Conservation (phyloP, 257 asterid genomes). For the Fraxinus americana region DNA sequence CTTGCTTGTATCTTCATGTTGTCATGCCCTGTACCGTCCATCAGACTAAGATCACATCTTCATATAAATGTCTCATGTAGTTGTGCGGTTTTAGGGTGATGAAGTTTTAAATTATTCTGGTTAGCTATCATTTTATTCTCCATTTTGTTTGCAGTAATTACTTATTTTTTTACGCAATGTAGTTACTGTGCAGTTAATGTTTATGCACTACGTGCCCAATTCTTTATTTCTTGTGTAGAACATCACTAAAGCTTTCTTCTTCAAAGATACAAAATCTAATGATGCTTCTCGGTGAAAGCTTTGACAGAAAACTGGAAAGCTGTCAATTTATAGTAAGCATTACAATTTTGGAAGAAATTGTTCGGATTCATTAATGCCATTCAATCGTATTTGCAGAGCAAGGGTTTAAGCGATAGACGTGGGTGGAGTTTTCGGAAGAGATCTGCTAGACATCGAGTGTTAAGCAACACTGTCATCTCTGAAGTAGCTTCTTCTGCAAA, state of each 20-base stretch:
- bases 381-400: constrained; percentile 51
- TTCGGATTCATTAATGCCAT: not conserved
- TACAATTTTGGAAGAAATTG: constrained; percentile 7
- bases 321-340: constrained; percentile 6
- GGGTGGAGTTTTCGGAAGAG: constrained; percentile 93
- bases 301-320: not conserved
- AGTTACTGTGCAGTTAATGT: not conserved
- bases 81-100: not conserved
- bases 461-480: constrained; percentile 65
- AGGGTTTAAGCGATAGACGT: constrained; percentile 72
- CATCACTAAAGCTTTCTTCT: not conserved
- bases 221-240: not conserved
- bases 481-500: constrained; percentile 59
- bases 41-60: not conserved
- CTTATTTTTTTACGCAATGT: not conserved
- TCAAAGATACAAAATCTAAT: not conserved
- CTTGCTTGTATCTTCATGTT: not conserved
- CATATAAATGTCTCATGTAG: not conserved
- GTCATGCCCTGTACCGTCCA: not conserved
- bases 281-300: constrained; percentile 1
- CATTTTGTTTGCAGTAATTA: not conserved
- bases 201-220: not conserved
- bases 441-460: constrained; percentile 75
- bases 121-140: not conserved
- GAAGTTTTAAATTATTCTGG: not conserved